Conservation (phyloP, 495 filamentous ascomycete species). For the Talaromyces nanjingensis region DNA sequence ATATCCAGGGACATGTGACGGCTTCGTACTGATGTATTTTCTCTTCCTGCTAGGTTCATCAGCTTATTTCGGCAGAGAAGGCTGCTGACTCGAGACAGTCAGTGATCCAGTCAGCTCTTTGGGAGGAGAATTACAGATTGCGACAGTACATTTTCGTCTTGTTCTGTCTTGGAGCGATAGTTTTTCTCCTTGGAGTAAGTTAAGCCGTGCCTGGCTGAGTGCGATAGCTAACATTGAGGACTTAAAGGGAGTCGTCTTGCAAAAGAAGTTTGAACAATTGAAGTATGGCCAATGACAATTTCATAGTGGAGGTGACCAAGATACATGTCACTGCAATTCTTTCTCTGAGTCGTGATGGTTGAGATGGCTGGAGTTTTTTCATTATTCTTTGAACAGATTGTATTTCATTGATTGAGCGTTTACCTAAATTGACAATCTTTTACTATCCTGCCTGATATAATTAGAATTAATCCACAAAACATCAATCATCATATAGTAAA, state of each 20-base stretch:
- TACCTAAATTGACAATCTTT: neutral
- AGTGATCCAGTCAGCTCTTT: neutral
- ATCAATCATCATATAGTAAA: neutral
- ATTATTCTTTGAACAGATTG: neutral
- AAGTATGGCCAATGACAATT: neutral
- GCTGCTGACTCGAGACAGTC: neutral
- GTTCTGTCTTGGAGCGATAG: no score
- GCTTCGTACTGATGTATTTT: neutral
- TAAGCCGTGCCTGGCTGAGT: neutral
- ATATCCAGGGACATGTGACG: neutral
- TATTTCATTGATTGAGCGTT: neutral
- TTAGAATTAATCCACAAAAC: neutral
- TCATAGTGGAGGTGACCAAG: neutral
- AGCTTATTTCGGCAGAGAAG: neutral
- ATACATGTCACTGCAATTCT: neutral
- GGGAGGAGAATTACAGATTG: no score
- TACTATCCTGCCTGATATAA: neutral
- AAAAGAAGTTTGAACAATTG: neutral
- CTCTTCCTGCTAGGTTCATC: neutral
- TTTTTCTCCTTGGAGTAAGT: neutral
- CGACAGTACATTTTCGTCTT: no score
- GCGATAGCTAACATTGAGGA: neutral
- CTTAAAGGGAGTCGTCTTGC: neutral
- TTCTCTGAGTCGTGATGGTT: neutral
- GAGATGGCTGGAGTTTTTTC: neutral